Conservation (phyloP, 2,329 filamentous ascomycete genomes). For the Nectriaceae sp. region DNA sequence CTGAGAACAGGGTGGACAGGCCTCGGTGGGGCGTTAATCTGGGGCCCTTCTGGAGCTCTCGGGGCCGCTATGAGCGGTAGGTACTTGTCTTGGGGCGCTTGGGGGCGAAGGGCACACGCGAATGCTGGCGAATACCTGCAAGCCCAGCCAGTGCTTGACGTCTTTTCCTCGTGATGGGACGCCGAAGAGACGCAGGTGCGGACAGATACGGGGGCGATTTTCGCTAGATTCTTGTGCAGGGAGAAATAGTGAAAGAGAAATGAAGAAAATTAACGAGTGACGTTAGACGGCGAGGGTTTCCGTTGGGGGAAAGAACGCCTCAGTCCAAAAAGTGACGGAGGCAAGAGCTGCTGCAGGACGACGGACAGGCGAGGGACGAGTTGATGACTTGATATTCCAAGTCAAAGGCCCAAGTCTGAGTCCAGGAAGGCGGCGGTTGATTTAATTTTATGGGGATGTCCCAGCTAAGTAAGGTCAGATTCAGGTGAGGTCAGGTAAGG, state of each 20-base stretch:
- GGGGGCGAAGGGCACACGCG: conserved; percentile 5
- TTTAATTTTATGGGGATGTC: conserved; percentile 15
- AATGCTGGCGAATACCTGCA: background rate
- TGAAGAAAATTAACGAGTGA: background rate
- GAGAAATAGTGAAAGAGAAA: background rate
- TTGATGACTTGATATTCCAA: background rate
- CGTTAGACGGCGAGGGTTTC: background rate
- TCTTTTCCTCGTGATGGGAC: background rate
- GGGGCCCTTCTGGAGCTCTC: conserved; percentile 20
- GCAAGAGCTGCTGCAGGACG: background rate
- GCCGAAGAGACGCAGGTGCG: background rate
- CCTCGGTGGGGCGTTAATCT: conserved; percentile 16
- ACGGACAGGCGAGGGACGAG: too few species aligned
- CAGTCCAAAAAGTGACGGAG: too few species aligned
- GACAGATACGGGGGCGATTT: background rate
- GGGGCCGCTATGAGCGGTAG: background rate
- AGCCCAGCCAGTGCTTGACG: background rate
- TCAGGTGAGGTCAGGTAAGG: conserved; percentile 31
- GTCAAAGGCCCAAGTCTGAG: background rate
- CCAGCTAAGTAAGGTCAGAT: conserved; percentile 25
- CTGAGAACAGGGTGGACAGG: conserved; percentile 10
- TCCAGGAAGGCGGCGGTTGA: background rate
- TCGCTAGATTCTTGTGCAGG: background rate
- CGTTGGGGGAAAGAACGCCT: too few species aligned
- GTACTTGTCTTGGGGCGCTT: conserved; percentile 4